These are phyloP conservation scores for Lactifluus hygrophoroides DNA, from an alignment of 768 basidiomycete genomes.

Conservation along the genomic window DNA sequence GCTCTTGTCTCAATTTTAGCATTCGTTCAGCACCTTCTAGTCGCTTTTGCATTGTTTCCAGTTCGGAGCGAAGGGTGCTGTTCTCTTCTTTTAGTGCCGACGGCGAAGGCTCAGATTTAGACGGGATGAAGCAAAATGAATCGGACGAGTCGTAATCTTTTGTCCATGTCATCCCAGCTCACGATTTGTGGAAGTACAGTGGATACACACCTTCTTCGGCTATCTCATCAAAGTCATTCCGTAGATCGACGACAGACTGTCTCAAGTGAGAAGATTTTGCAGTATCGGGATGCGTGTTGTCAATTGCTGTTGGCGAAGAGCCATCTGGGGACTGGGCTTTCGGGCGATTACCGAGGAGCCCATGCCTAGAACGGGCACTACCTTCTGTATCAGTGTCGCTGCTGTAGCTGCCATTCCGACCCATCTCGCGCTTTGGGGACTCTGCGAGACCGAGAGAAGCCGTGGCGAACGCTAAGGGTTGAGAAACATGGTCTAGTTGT, in stretches of 20 bases:
- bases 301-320: slow-evolving; percentile 20
- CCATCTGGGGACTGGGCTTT: slow-evolving; percentile 26
- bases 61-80: slow-evolving; percentile 46
- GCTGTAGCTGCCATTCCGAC: slow-evolving; percentile 45
- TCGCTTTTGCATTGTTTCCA: slow-evolving; percentile 47
- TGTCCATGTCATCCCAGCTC: background rate
- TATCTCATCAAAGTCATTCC: slow-evolving; percentile 54
- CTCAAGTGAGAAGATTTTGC: slow-evolving; percentile 12
- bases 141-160: slow-evolving; percentile 57
- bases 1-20: slow-evolving; percentile 64
- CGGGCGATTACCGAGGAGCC: slow-evolving; percentile 31
- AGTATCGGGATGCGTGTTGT: slow-evolving; percentile 18
- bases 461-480: slow-evolving; percentile 74
- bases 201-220: slow-evolving; percentile 49
- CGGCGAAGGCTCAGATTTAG: slow-evolving; percentile 44
- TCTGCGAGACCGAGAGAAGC: slow-evolving; percentile 54
- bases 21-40: slow-evolving; percentile 54
- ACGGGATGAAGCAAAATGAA: slow-evolving; percentile 70
- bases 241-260: slow-evolving; percentile 20
- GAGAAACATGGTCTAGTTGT: slow-evolving; percentile 78
- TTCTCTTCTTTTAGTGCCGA: slow-evolving; percentile 60
- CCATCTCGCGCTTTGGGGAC: slow-evolving; percentile 24
- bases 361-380: slow-evolving; percentile 39
- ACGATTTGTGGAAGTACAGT: background rate
- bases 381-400: slow-evolving; percentile 67